Conservation (phyloP, 495 filamentous ascomycete genomes). For the Rhizodiscina lignyota region DNA sequence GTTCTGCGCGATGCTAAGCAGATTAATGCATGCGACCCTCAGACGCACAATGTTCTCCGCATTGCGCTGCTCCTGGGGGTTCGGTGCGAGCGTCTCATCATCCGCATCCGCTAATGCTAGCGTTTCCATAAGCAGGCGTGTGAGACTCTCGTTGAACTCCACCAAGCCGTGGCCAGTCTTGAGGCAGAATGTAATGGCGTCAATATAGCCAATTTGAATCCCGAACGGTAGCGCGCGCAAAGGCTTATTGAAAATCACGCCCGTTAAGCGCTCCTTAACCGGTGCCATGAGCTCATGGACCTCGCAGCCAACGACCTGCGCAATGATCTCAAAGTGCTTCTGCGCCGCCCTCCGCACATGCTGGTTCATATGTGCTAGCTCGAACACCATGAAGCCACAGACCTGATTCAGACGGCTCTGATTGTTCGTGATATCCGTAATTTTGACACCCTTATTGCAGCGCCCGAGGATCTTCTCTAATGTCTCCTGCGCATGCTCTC, state of each 20-base stretch:
- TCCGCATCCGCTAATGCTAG: slow-evolving; percentile 83
- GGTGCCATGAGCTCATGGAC: slow-evolving; percentile 74
- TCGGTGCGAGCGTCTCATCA: slow-evolving; percentile 71
- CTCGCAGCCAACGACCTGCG: slow-evolving; percentile 55
- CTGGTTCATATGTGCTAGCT: slow-evolving; percentile 85
- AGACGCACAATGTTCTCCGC: slow-evolving; percentile 80
- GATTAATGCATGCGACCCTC: slow-evolving; percentile 83
- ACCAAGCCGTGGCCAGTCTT: slow-evolving; percentile 72
- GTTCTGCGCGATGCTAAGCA: slow-evolving; percentile 80
- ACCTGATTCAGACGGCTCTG: slow-evolving; percentile 52
- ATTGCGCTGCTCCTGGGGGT: slow-evolving; percentile 76
- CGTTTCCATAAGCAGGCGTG: slow-evolving; percentile 79
- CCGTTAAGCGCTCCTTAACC: slow-evolving; percentile 70
- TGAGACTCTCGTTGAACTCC: slow-evolving; percentile 77
- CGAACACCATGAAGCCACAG: slow-evolving; percentile 66
- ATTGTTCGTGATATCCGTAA: slow-evolving; percentile 55
- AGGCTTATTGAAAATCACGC: slow-evolving; percentile 87
- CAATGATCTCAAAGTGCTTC: slow-evolving; percentile 62
- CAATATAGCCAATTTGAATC: slow-evolving; percentile 92
- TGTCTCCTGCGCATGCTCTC: slow-evolving; percentile 63
- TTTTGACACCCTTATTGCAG: slow-evolving; percentile 56
- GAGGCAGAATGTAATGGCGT: slow-evolving; percentile 89
- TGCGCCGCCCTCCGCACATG: slow-evolving; percentile 79
- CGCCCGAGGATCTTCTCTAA: slow-evolving; percentile 58
- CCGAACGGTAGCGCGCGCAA: slow-evolving; percentile 79